Evolutionary conservation across 441 rosid species (phyloP), one percentile per base, ranked within the genome.

Genomic region (Aquilaria agallochum): DNA sequence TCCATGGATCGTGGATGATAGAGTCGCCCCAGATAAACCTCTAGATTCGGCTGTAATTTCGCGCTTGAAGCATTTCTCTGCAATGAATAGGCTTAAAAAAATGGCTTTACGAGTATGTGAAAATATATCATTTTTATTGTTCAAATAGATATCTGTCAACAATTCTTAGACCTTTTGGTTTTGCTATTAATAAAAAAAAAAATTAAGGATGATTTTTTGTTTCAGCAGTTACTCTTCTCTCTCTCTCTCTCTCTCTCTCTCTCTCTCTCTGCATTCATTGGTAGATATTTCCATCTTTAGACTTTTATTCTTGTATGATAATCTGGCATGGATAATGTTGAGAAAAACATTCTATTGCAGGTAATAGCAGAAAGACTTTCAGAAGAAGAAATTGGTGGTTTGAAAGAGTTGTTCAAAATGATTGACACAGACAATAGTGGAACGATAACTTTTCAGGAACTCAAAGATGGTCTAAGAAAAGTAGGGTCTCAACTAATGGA

Each of bases 341-440:
- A 36, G 30, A 27, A 14, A 11, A 13, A 30, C 13, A 56, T 56
- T 13, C 7, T 68, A 55, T 62, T 70, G 52, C 69, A 89, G 97
- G 97, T 92, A 30, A 89, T 92, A 33, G 96, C 98, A 53, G 98
- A 92, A 75, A 81, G 95, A 60, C 89, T 92, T 57, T 92, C 98
- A 0, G 96, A 89, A 63, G 98, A 92, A 83, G 97, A 92, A 65
- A 92, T 92, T 42, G 96, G 92, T 45, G 97, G 97, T 9, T 72
- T 92, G 65, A 89, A 76, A 70, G 95, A 89, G 74, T 58, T 92
- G 75, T 92, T 92, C 68, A 89, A 84, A 66, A 89, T 85, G 92
- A 81, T 92, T 51, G 96, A 92, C 53, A 87, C 96, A 5, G 96
- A 92, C 72, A 80, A 60, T 58, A 92, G 96, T 69, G 98, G 98